These are phyloP conservation scores for Suillus placidus DNA, from an alignment of 768 basidiomycete species.

Conservation along the genomic window DNA sequence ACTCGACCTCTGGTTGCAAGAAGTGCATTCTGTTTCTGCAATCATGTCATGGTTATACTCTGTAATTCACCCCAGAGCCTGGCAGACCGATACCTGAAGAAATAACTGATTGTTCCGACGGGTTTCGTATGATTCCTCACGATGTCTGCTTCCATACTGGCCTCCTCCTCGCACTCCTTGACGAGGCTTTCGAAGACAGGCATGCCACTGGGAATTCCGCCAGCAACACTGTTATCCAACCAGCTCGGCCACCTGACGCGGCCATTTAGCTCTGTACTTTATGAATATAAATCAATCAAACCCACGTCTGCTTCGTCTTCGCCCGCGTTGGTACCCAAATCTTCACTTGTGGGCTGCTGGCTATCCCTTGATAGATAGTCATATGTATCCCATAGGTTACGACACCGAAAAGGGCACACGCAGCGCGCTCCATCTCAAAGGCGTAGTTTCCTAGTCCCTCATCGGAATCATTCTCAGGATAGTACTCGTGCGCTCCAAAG, in stretches of 20 bases:
- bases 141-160: constrained; percentile 70
- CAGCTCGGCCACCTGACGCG: constrained; percentile 72
- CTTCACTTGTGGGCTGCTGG: constrained; percentile 42
- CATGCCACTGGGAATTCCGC: constrained; percentile 87
- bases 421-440: constrained; percentile 89
- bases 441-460: constrained; percentile 55
- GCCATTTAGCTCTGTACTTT: background rate
- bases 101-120: constrained; percentile 80
- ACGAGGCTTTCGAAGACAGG: constrained; percentile 71
- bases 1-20: constrained; percentile 90
- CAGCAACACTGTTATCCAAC: constrained; percentile 90
- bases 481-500: constrained; percentile 50
- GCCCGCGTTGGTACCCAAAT: constrained; percentile 91
- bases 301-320: constrained; percentile 86
- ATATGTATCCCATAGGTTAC: constrained; percentile 94
- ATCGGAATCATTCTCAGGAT: constrained; percentile 31
- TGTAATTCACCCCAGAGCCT: background rate
- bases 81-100: constrained; percentile 53
- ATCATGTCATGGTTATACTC: constrained; percentile 44
- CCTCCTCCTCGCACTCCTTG: constrained; percentile 95
- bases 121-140: constrained; percentile 59
- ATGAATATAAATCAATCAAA: constrained; percentile 17
- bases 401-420: constrained; percentile 86
- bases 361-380: constrained; percentile 59
- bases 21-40: constrained; percentile 51